Evolutionary conservation across 148 eudicot species (phyloP), one percentile per base, ranked within the genome.

Genomic region (Rhododendron griersonianum): DNA sequence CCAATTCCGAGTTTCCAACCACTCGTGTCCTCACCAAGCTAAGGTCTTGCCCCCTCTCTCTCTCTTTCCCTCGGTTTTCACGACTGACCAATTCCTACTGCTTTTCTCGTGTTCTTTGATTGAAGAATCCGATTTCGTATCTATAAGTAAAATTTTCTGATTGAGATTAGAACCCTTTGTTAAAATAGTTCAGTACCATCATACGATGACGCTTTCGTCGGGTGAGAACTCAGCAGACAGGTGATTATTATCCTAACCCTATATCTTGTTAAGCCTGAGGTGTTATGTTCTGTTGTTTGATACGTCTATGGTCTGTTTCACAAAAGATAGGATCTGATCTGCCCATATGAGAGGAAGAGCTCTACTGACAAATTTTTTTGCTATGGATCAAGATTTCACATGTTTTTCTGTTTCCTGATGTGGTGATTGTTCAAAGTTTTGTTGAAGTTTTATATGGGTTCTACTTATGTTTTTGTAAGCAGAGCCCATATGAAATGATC

Each of bases 151-250:
- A 30, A 21, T 44, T 21, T 78, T 78, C 15, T 21, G 4, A 3
- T 23, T 25, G 37, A 51, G 16, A 11, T 51, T 51, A n/a, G 59
- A 48, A 79, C 57, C 57, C 57, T 79, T n/a, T 23, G 59, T 25
- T 33, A 48, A 28, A 48, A 47, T 47, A 23, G 33, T 2, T 44
- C 39, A 51, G 55, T 79, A 8, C 61, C 53, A 87, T 84, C 81
- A 0, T 81, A 84, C 47, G 37, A 89, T 90, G 92, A 86, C 90
- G 3, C 55, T 50, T 65, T 87, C 90, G 16, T 87, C 89, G 2
- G 80, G 7, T 73, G 90, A 86, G 33, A 69, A 45, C 85, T 86
- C 92, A 28, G 14, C 37, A 33, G 89, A 89, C 35, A 89, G 91
- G 92, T 92, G 82, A 78, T 44, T 3, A 23, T 7, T 19, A 33